Percentiles rank a stretch among this genome's conserved stretches.
phyloP scores from a whole-genome alignment of 805 yeast species.

The Candida adriatica region DNA sequence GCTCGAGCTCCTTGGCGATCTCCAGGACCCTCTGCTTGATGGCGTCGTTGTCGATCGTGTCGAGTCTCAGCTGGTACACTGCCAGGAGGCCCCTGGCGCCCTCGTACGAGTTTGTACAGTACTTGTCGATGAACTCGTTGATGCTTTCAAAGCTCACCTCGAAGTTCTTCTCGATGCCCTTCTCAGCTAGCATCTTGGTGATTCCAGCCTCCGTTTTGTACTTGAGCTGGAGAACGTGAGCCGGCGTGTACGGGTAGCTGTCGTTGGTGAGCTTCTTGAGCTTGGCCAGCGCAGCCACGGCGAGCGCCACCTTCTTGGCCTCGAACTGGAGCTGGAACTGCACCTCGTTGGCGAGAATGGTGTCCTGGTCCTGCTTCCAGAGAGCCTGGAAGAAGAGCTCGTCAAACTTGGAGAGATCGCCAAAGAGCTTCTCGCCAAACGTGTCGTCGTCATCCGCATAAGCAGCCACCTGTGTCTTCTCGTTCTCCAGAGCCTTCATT shows the following conservation, averaged over 20 bases:
- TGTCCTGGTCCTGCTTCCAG: conserved; percentile 38
- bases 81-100: conserved; percentile 14
- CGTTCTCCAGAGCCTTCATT: conserved; percentile 45
- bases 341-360: conserved; percentile 21
- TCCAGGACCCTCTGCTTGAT: conserved; percentile 12
- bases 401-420: conserved; percentile 38
- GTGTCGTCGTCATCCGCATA: conserved; percentile 48
- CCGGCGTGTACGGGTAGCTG: conserved; percentile 15
- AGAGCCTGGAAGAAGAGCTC: conserved; percentile 34
- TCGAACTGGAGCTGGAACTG: conserved; percentile 20
- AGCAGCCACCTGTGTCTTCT: conserved; percentile 36
- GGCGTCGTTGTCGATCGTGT: conserved; percentile 12
- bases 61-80: conserved; percentile 12
- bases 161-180: conserved; percentile 21
- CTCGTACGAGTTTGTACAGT: conserved; percentile 9
- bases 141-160: conserved; percentile 13
- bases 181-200: conserved; percentile 19
- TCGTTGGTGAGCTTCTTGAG: conserved; percentile 16
- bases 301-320: conserved; percentile 20
- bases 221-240: conserved; percentile 17
- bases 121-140: conserved; percentile 9
- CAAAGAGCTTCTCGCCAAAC: conserved; percentile 42
- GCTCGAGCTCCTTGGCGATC: conserved; percentile 13
- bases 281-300: conserved; percentile 16
- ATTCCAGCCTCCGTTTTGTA: conserved; percentile 17